Evolutionary conservation across 805 yeast genomes (phyloP).

Genomic region (Kodamaea neixiangensis): DNA sequence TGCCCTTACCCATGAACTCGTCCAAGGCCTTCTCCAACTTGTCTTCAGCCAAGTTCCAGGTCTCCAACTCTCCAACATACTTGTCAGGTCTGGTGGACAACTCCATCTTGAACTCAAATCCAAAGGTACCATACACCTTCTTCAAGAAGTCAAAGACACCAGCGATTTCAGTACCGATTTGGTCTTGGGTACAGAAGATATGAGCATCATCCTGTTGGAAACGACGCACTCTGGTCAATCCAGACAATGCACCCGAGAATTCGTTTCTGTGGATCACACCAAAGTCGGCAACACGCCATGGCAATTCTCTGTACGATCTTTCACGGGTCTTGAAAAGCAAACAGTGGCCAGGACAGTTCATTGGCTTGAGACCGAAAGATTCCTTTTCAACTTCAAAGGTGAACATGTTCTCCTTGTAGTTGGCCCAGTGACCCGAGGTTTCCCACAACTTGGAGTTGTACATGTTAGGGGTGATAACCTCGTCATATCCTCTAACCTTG

Average conservation of each 20-base stretch:
- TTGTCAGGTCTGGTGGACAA: constrained; percentile 97
- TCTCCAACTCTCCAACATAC: constrained; percentile 89
- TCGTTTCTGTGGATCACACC: constrained; percentile 98
- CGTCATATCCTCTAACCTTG: constrained; percentile 93
- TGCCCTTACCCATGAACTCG: constrained; percentile 72
- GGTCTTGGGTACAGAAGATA: constrained; percentile 91
- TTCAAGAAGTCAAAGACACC: constrained; percentile 84
- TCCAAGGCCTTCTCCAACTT: constrained; percentile 82
- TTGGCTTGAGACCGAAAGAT: constrained; percentile 90
- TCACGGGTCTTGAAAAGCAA: constrained; percentile 88
- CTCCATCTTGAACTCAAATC: constrained; percentile 95
- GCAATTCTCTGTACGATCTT: constrained; percentile 94
- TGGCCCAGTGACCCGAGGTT: constrained; percentile 98
- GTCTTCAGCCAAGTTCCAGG: constrained; percentile 91
- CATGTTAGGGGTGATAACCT: constrained; percentile 99
- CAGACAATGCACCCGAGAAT: constrained; percentile 89
- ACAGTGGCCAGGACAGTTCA: constrained; percentile 94
- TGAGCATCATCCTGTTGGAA: constrained; percentile 99
- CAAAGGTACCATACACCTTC: constrained; percentile 85
- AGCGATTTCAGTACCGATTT: constrained; percentile 82
- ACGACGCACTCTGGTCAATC: constrained; percentile 93
- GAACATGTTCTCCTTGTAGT: constrained; percentile 97
- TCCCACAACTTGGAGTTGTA: constrained; percentile 97
- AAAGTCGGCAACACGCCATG: constrained; percentile 98
- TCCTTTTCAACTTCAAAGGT: constrained; percentile 97